Evolutionary conservation across 495 filamentous ascomycete species (phyloP).

Genomic region (Hypoxylon trugodes): DNA sequence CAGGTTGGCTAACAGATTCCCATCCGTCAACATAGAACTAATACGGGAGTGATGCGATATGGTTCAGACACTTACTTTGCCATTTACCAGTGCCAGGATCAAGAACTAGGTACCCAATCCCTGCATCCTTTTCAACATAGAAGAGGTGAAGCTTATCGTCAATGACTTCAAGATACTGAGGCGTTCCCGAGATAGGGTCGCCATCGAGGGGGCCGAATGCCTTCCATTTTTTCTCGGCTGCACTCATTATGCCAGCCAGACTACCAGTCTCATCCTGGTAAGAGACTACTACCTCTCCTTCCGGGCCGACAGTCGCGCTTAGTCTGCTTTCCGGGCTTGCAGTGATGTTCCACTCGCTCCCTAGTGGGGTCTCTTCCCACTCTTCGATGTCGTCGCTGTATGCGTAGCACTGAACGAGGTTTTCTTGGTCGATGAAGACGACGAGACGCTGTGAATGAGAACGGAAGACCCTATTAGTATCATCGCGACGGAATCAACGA

Average conservation of each 20-base stretch:
- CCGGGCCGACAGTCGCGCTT: slow-evolving; percentile 12
- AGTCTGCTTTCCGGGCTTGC: slow-evolving; percentile 21
- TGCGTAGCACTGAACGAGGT: slow-evolving; percentile 23
- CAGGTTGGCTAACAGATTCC: slow-evolving; percentile 7
- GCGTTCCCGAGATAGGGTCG: slow-evolving; percentile 20
- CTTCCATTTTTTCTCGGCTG: slow-evolving; percentile 7
- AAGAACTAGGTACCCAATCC: slow-evolving; percentile 66
- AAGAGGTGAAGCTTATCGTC: slow-evolving; percentile 26
- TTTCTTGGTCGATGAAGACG: slow-evolving; percentile 23
- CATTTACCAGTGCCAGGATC: slow-evolving; percentile 60
- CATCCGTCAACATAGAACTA: not conserved
- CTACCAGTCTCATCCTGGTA: slow-evolving; percentile 24
- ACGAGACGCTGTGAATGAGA: slow-evolving; percentile 17
- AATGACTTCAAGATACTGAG: slow-evolving; percentile 29
- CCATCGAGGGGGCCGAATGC: slow-evolving; percentile 20
- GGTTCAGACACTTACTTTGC: slow-evolving; percentile 56
- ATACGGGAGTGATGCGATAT: not conserved
- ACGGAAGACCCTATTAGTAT: not conserved
- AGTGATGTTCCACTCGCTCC: slow-evolving; percentile 24
- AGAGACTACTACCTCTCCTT: slow-evolving; percentile 25
- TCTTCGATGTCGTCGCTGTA: slow-evolving; percentile 31
- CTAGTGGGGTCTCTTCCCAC: slow-evolving; percentile 31
- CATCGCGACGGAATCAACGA: not conserved
- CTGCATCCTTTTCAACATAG: slow-evolving; percentile 44
- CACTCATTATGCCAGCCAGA: slow-evolving; percentile 20